Conservation (phyloP, 208 protist species). For the Cochliopodium minus region DNA sequence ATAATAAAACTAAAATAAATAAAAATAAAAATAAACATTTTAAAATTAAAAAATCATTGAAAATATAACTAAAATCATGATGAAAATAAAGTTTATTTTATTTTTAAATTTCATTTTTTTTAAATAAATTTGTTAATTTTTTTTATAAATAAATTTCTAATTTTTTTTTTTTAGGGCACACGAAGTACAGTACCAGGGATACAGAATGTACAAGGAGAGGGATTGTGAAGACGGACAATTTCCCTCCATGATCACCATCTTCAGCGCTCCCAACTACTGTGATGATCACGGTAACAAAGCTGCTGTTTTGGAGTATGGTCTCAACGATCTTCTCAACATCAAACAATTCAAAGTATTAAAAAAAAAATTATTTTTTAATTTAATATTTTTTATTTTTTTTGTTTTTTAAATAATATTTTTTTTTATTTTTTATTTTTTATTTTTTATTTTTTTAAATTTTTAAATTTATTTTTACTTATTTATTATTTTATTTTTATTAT, state of each 20-base stretch:
- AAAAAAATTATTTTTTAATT: slow-evolving; percentile 9
- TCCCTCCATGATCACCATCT: slow-evolving; percentile 89
- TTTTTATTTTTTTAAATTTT: neutral
- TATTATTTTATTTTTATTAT: neutral
- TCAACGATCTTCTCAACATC: slow-evolving; percentile 71
- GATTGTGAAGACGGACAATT: slow-evolving; percentile 57
- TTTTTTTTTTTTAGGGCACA: slow-evolving; percentile 92
- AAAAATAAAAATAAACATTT: too few relatives aligned
- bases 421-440: neutral
- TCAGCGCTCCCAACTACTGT: slow-evolving; percentile 93
- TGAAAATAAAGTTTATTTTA: too few relatives aligned
- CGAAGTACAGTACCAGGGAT: slow-evolving; percentile 83
- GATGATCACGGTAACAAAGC: slow-evolving; percentile 95
- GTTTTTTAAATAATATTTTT: neutral
- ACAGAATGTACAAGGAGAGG: slow-evolving; percentile 78
- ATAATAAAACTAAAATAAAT: too few relatives aligned
- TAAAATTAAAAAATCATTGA: too few relatives aligned
- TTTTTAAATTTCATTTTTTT: too few relatives aligned
- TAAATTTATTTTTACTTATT: neutral
- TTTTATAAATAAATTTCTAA: too few relatives aligned
- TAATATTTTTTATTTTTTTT: slow-evolving; percentile 5
- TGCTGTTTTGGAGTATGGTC: slow-evolving; percentile 64
- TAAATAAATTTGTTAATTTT: too few relatives aligned
- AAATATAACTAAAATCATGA: too few relatives aligned
- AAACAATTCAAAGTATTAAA: slow-evolving; percentile 48